Evolutionary conservation across 108 stramenopile genomes (phyloP).

Genomic region (Nitzschia palea): DNA sequence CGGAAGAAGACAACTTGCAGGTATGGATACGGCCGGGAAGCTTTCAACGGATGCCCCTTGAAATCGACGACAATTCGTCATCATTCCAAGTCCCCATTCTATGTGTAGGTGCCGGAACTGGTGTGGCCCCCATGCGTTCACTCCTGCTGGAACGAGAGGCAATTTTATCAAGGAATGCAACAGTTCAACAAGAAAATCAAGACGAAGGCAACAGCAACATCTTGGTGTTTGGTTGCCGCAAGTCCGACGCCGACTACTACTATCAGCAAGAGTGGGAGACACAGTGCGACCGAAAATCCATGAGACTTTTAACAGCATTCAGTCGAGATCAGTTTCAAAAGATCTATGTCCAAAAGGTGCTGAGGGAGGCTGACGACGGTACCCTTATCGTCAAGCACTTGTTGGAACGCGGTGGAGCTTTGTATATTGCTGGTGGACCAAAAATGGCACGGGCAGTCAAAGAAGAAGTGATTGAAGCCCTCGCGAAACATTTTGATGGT

Average conservation of each 20-base stretch:
- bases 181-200: neutral
- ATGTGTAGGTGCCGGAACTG: slow-evolving; percentile 83
- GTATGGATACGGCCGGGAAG: slow-evolving; percentile 81
- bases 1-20: slow-evolving; percentile 16
- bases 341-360: slow-evolving; percentile 76
- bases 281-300: slow-evolving; percentile 14
- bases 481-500: slow-evolving; percentile 31
- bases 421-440: slow-evolving; percentile 84
- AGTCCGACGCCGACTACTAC: slow-evolving; percentile 62
- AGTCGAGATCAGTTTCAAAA: slow-evolving; percentile 75
- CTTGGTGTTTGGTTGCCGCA: slow-evolving; percentile 82
- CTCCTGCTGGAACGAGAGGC: slow-evolving; percentile 72
- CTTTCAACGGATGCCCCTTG: slow-evolving; percentile 59
- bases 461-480: slow-evolving; percentile 67
- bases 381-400: slow-evolving; percentile 61
- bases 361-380: slow-evolving; percentile 59
- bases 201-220: slow-evolving; percentile 42
- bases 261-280: slow-evolving; percentile 69
- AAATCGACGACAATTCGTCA: neutral
- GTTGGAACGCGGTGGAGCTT: slow-evolving; percentile 54
- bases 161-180: neutral
- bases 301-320: slow-evolving; percentile 66
- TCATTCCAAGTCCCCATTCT: slow-evolving; percentile 60
- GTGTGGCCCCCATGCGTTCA: slow-evolving; percentile 80
- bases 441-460: slow-evolving; percentile 81